A percentile compares a stretch with the other conserved stretches of the same genome.
These are phyloP conservation scores for Chalciporus pseudorubinellus DNA, from an alignment of 768 basidiomycete species.

Conservation along the genomic window DNA sequence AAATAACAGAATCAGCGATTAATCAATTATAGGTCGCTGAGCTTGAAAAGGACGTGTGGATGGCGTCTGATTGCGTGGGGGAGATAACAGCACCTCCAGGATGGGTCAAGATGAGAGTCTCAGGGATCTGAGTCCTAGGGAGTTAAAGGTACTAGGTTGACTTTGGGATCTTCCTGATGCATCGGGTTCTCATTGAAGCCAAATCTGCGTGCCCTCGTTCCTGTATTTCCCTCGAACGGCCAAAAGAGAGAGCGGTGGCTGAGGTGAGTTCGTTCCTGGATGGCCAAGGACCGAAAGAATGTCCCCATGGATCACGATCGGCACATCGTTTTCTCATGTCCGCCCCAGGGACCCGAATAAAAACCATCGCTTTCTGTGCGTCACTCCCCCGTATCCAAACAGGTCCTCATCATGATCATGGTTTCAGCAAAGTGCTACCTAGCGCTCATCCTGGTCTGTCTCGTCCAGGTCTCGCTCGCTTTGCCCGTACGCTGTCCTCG, in stretches of 20 bases:
- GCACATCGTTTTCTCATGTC: constrained; percentile 24
- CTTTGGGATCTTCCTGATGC: constrained; percentile 9
- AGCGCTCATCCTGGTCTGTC: constrained; percentile 19
- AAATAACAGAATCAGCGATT: too few relatives aligned
- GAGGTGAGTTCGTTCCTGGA: constrained; percentile 26
- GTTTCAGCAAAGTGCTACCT: constrained; percentile 17
- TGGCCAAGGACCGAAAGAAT: constrained; percentile 18
- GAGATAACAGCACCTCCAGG: not conserved
- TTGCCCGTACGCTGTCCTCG: constrained; percentile 16
- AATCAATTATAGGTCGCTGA: too few relatives aligned
- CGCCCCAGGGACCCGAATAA: constrained; percentile 15
- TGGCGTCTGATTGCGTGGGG: too few relatives aligned
- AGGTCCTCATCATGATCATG: constrained; percentile 18
- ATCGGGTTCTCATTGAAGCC: constrained; percentile 5
- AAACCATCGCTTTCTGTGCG: constrained; percentile 14
- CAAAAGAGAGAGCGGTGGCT: constrained; percentile 20
- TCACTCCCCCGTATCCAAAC: constrained; percentile 1
- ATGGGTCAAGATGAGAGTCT: not conserved
- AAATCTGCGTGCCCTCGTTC: constrained; percentile 17
- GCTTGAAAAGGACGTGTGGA: not conserved
- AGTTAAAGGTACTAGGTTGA: not conserved
- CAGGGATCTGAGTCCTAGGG: too few relatives aligned
- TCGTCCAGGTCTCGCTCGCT: constrained; percentile 23
- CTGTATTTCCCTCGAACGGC: constrained; percentile 19
- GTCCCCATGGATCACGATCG: constrained; percentile 18